Evolutionary conservation across 2,329 filamentous ascomycete genomes (phyloP).

Genomic region (Neofusicoccum laricinum): DNA sequence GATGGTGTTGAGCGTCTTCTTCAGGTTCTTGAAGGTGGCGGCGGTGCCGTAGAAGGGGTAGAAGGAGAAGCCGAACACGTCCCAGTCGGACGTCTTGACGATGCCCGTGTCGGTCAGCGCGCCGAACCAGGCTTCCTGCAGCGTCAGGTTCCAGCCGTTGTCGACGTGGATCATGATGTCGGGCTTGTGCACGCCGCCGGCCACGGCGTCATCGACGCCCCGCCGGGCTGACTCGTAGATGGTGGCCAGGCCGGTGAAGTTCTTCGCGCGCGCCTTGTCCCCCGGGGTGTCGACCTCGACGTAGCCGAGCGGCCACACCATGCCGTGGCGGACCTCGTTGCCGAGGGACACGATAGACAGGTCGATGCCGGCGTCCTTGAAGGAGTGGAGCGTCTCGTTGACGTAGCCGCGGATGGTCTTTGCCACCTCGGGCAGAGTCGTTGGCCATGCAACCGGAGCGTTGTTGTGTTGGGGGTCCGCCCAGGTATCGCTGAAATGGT

Average conservation of each 20-base stretch:
- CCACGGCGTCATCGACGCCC: constrained; percentile 62
- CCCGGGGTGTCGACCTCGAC: constrained; percentile 41
- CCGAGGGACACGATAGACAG: constrained; percentile 67
- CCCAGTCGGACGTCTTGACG: constrained; percentile 56
- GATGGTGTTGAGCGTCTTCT: constrained; percentile 57
- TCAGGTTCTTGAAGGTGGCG: constrained; percentile 59
- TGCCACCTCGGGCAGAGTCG: constrained; percentile 48
- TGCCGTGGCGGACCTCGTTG: constrained; percentile 67
- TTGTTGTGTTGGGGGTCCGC: constrained; percentile 64
- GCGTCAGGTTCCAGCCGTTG: constrained; percentile 68
- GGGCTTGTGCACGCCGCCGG: constrained; percentile 49
- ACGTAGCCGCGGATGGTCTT: constrained; percentile 70
- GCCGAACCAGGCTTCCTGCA: constrained; percentile 57
- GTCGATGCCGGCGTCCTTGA: constrained; percentile 53
- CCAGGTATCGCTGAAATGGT: constrained; percentile 70
- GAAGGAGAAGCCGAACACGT: constrained; percentile 70
- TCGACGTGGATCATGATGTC: constrained; percentile 74
- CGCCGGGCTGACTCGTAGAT: constrained; percentile 63
- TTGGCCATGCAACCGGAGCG: constrained; percentile 64
- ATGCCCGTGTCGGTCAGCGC: constrained; percentile 53
- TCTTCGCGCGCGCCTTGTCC: constrained; percentile 40
- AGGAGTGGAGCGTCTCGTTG: constrained; percentile 57
- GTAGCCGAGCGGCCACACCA: constrained; percentile 64
- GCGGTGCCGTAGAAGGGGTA: constrained; percentile 67
- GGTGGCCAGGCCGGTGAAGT: constrained; percentile 57